Evolutionary conservation across 176 grass and related monocot genomes (phyloP).

Genomic region (Bolboschoenus planiculmis): DNA sequence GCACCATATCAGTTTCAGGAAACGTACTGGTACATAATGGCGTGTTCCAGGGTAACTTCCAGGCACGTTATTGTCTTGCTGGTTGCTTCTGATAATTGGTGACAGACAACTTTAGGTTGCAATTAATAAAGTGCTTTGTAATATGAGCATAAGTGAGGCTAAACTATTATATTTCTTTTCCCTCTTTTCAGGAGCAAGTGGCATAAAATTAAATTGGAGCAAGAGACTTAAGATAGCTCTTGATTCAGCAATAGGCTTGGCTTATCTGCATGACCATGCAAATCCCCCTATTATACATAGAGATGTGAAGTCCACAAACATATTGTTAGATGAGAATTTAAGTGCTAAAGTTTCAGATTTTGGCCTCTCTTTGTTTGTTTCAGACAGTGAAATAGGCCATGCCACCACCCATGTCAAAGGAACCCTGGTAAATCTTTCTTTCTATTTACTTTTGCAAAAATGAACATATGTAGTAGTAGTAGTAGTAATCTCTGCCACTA

Average conservation of each 20-base stretch:
- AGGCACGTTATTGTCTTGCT: neutral
- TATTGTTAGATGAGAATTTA: slow-evolving; percentile 67
- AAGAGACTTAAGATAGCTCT: slow-evolving; percentile 63
- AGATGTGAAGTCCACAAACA: slow-evolving; percentile 85
- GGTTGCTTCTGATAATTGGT: neutral
- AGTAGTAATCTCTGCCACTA: no score
- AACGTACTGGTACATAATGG: neutral
- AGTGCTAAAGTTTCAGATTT: slow-evolving; percentile 85
- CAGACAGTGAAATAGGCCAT: slow-evolving; percentile 45
- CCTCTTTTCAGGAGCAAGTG: slow-evolving; percentile 46
- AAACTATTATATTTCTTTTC: neutral
- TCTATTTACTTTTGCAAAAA: neutral
- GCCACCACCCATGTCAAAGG: slow-evolving; percentile 72
- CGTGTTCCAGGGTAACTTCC: neutral
- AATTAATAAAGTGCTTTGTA: neutral
- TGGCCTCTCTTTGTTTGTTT: slow-evolving; percentile 62
- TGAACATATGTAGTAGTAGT: neutral
- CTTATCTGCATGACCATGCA: slow-evolving; percentile 95
- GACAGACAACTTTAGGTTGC: neutral
- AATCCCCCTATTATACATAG: slow-evolving; percentile 89
- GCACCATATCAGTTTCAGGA: neutral
- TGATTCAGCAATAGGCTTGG: slow-evolving; percentile 74
- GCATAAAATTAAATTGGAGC: slow-evolving; percentile 64
- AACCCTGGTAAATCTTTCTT: slow-evolving; percentile 49
- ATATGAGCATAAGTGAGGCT: neutral